Conservation (phyloP, 2,329 filamentous ascomycete genomes). For the Rhytidhysteron rufulum region DNA sequence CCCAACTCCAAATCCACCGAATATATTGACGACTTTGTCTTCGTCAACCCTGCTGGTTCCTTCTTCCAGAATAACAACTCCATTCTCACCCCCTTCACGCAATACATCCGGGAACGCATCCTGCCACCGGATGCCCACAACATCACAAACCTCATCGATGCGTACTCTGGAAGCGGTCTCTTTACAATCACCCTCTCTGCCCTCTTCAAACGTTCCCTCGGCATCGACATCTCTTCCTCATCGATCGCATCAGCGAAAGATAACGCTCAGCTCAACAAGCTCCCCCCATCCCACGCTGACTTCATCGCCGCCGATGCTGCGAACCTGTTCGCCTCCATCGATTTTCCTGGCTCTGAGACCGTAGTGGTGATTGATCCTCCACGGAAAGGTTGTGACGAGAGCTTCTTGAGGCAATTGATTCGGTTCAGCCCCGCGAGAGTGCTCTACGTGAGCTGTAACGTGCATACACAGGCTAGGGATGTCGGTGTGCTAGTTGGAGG, state of each 20-base stretch:
- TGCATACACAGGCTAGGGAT: conserved; percentile 94
- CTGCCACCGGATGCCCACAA: conserved; percentile 47
- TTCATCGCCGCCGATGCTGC: conserved; percentile 90
- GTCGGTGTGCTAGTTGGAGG: conserved; percentile 83
- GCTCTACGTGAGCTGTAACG: conserved; percentile 95
- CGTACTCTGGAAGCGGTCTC: conserved; percentile 94
- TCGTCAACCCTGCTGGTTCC: conserved; percentile 85
- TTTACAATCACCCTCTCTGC: conserved; percentile 92
- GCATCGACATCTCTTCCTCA: conserved; percentile 81
- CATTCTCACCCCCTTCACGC: conserved; percentile 81
- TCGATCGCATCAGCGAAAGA: conserved; percentile 74
- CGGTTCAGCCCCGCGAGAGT: conserved; percentile 73
- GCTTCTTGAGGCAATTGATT: conserved; percentile 78
- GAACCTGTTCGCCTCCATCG: conserved; percentile 72
- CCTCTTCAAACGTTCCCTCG: conserved; percentile 73
- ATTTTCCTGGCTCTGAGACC: conserved; percentile 74
- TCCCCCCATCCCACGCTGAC: conserved; percentile 63
- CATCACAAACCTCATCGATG: conserved; percentile 88
- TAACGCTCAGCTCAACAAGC: conserved; percentile 75
- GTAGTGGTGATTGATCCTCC: conserved; percentile 96
- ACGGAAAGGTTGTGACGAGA: conserved; percentile 85
- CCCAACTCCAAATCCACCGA: conserved; percentile 79
- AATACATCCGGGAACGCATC: conserved; percentile 79
- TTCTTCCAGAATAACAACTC: conserved; percentile 99
- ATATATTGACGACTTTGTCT: conserved; percentile 79